Evolutionary conservation across 2,329 filamentous ascomycete genomes (phyloP), one percentile per base, ranked within the genome.

Genomic region (Diaporthe ampelina): DNA sequence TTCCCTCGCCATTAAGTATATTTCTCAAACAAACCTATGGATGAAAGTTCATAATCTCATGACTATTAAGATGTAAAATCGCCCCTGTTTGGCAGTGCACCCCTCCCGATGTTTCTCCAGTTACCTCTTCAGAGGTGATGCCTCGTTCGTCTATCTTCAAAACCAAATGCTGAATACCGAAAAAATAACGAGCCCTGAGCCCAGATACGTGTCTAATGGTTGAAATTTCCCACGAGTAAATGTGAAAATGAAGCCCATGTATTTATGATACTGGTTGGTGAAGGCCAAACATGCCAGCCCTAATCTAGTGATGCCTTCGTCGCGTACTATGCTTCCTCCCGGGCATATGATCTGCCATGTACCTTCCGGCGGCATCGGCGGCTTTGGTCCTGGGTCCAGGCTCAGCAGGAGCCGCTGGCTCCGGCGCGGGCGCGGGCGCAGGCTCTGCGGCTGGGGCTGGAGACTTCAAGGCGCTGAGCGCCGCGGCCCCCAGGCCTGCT

Each of bases 401-500:
- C 21, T n/a, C 45, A 1, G 45, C 45, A 21, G 45, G 45, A 50
- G 10, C 13, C 19, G 45, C n/a, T 2, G 56, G 26, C 15, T 43
- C 26, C 1, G 56, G 21, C 13, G 32, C 52, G 17, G 56, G 69
- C 21, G 56, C 40, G 10, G 56, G 40, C 43, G 21, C 61, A 17
- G 32, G 19, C 3, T n/a, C 54, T 21, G 52, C 9, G 13, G 57
- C 1, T 1, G 70, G n/a, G 2, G 35, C 29, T 4, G 72, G 71
- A 8, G 40, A 52, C 65, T 57, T 70, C 10, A 79, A 75, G 21
- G 76, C 77, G 37, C 77, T 77, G 29, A 77, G 68, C 4, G 77
- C 79, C 11, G 76, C 78, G 17, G 78, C 79, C 0, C 78, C 78
- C 40, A 80, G 73, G 17, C 79, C 79, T 24, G 79, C 79, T 37